phyloP scores from a whole-genome alignment of 2,329 filamentous ascomycete genomes.

The Colletotrichum lupini region DNA sequence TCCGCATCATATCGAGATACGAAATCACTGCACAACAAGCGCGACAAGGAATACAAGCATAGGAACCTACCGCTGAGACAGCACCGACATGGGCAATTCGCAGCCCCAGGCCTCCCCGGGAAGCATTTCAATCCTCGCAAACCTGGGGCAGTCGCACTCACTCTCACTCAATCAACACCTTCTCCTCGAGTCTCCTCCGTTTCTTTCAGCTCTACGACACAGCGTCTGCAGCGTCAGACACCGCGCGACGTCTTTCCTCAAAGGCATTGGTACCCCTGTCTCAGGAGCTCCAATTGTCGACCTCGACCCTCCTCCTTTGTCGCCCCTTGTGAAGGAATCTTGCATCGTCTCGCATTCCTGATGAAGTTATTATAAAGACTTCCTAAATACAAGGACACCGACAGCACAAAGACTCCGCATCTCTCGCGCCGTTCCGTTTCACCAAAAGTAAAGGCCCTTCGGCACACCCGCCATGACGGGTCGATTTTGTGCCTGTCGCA shows the following conservation, averaged over 20 bases:
- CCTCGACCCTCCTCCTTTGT: background rate
- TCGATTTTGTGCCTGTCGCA: conserved; percentile 8
- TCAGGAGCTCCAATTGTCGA: background rate
- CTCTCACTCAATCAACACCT: background rate
- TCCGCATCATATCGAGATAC: background rate
- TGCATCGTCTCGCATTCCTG: background rate
- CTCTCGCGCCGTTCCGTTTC: conserved; percentile 29
- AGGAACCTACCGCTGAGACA: conserved; percentile 9
- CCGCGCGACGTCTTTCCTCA: background rate
- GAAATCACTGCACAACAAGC: conserved; percentile 6
- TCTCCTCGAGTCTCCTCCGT: background rate
- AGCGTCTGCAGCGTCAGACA: background rate
- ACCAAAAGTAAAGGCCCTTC: conserved; percentile 16
- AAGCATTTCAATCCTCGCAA: conserved; percentile 7
- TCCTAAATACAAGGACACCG: conserved; percentile 15
- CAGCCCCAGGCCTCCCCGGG: background rate
- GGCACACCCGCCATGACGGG: conserved; percentile 10
- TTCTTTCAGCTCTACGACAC: background rate
- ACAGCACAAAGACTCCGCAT: conserved; percentile 32
- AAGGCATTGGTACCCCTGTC: background rate
- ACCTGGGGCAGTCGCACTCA: background rate
- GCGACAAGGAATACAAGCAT: background rate
- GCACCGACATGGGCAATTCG: background rate
- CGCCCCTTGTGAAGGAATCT: background rate
- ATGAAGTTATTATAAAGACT: background rate